Evolutionary conservation across 257 asterid species (phyloP).

Genomic region (Ballota nigra): DNA sequence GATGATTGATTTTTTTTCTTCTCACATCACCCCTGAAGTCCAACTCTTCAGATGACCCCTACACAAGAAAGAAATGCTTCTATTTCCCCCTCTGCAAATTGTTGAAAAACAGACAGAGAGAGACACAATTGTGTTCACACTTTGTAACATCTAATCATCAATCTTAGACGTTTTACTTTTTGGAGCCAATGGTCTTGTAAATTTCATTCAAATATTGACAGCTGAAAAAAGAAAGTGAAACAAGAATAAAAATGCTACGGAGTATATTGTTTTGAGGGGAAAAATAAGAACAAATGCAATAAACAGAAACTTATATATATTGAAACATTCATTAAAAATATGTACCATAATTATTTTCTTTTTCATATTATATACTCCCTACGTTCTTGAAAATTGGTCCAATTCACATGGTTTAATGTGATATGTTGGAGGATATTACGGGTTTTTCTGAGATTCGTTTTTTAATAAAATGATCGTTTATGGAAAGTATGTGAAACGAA

Average conservation of each 20-base stretch:
- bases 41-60: neutral
- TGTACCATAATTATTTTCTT: no score
- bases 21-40: neutral
- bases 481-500: no score
- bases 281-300: neutral
- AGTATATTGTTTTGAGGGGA: neutral
- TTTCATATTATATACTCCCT: no score
- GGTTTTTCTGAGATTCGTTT: no score
- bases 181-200: neutral
- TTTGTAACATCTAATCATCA: no score
- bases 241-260: neutral
- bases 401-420: no score
- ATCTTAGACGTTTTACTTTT: neutral
- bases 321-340: no score
- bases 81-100: neutral
- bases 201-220: neutral
- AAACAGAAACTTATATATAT: no score
- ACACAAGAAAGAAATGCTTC: neutral
- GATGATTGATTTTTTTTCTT: neutral
- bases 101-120: neutral
- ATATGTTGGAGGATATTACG: no score
- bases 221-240: neutral
- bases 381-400: no score
- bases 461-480: no score
- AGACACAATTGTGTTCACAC: neutral